A percentile compares a stretch with the other conserved stretches of the same genome.
These are phyloP conservation scores for Penicillium sp. DNA, from an alignment of 2,329 filamentous ascomycete genomes.

Conservation along the genomic window DNA sequence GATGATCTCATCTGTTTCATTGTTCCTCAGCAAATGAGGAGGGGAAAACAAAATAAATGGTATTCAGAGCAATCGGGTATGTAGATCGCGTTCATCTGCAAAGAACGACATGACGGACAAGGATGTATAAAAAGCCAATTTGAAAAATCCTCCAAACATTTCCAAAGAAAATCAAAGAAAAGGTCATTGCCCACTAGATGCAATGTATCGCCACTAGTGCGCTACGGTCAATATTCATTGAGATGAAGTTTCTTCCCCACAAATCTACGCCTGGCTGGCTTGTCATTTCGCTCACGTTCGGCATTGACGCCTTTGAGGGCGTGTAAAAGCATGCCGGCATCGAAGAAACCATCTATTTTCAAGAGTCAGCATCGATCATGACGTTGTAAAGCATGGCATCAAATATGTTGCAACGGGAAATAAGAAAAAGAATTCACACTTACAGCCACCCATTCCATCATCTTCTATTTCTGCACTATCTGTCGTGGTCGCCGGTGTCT, in stretches of 20 bases:
- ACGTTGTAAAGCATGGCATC: background rate
- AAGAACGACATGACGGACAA: too few relatives aligned
- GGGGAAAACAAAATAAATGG: too few relatives aligned
- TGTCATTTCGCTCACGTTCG: conserved; percentile 31
- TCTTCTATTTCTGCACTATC: conserved; percentile 70
- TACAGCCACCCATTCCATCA: conserved; percentile 89
- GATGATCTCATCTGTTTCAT: background rate
- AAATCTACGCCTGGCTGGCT: conserved; percentile 34
- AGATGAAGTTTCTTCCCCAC: conserved; percentile 46
- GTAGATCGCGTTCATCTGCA: too few relatives aligned
- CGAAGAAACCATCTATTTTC: conserved; percentile 82
- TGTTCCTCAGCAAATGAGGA: too few relatives aligned
- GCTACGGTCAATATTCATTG: conserved; percentile 37
- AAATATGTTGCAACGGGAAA: background rate
- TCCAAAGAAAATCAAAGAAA: background rate
- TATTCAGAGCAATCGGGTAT: too few relatives aligned
- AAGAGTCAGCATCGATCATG: conserved; percentile 4
- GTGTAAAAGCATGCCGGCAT: conserved; percentile 88
- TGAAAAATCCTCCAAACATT: background rate
- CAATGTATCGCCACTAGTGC: background rate
- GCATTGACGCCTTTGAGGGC: conserved; percentile 62
- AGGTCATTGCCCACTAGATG: background rate
- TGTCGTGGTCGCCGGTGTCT: conserved; percentile 59
- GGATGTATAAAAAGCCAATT: too few relatives aligned
- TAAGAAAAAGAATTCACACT: conserved; percentile 40